A percentile compares a stretch with the other conserved stretches of the same genome.
These are phyloP conservation scores for Triticum timopheevii DNA, from an alignment of 176 grass and related monocot species.

Conservation along the genomic window DNA sequence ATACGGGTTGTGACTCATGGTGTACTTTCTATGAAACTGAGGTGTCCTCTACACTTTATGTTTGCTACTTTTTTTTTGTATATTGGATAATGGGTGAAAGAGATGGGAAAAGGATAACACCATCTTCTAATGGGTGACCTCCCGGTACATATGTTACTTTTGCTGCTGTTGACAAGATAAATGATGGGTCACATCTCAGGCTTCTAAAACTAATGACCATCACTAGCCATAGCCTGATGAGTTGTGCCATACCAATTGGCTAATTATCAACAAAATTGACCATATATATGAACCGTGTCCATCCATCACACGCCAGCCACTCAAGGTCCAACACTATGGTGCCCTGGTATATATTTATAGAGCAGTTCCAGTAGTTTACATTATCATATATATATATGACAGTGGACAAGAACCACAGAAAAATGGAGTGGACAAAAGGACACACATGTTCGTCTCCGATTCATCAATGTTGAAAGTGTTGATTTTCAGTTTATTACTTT, in stretches of 20 bases:
- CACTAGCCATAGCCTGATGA: not conserved
- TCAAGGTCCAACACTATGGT: not conserved
- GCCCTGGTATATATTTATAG: not conserved
- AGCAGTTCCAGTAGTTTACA: not conserved
- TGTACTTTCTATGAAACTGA: not conserved
- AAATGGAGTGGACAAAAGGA: not conserved
- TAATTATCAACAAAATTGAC: constrained; percentile 4
- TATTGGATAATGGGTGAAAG: not conserved
- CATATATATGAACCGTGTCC: not conserved
- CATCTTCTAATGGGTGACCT: constrained; percentile 2
- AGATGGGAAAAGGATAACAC: not conserved
- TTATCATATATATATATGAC: not conserved
- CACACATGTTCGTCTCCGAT: not conserved
- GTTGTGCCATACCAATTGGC: constrained; percentile 18
- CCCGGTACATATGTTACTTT: not conserved
- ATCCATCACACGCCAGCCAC: not conserved
- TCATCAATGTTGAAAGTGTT: not conserved
- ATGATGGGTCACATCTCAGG: constrained; percentile 7
- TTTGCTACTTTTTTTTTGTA: not conserved
- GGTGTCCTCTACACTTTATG: not conserved
- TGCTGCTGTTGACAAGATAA: not conserved
- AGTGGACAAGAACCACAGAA: not conserved
- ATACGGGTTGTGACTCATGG: not conserved
- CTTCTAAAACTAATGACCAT: not conserved
- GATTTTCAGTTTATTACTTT: not conserved